A percentile compares a stretch with the other conserved stretches of the same genome.
These are phyloP conservation scores for Glarea lozoyensis DNA, from an alignment of 495 filamentous ascomycete genomes.

Conservation along the genomic window DNA sequence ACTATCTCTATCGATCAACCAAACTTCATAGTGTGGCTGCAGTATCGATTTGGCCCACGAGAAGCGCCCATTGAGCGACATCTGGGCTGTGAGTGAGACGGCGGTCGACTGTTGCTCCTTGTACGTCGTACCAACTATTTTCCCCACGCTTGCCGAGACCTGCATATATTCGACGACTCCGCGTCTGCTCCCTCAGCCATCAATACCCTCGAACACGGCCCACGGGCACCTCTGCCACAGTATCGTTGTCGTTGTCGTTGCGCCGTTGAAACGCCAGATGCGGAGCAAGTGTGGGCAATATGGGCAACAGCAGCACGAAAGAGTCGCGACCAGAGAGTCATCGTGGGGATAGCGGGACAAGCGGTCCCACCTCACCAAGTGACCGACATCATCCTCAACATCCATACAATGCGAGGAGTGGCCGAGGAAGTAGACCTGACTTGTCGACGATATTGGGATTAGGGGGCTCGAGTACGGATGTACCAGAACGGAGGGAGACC, in stretches of 20 bases:
- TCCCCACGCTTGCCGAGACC: constrained; percentile 10
- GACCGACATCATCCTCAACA: constrained; percentile 10
- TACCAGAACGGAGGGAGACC: constrained; percentile 64
- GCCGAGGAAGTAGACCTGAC: constrained; percentile 45
- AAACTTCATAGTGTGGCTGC: no score
- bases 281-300: constrained; percentile 13
- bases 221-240: not conserved
- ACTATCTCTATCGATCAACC: no score
- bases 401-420: constrained; percentile 24
- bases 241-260: constrained; percentile 11
- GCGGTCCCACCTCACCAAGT: constrained; percentile 15
- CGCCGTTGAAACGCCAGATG: constrained; percentile 17
- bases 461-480: constrained; percentile 16
- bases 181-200: constrained; percentile 4
- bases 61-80: no score
- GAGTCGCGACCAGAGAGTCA: constrained; percentile 15
- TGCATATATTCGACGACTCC: constrained; percentile 7
- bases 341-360: constrained; percentile 11
- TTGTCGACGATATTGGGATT: constrained; percentile 47
- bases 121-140: not conserved
- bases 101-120: no score
- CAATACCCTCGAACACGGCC: no score
- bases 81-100: no score
- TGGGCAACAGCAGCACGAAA: constrained; percentile 17
- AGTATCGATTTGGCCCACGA: no score